Base-by-base conservation (phyloP, 805 yeast species). In the Candida easanensis region DNA sequence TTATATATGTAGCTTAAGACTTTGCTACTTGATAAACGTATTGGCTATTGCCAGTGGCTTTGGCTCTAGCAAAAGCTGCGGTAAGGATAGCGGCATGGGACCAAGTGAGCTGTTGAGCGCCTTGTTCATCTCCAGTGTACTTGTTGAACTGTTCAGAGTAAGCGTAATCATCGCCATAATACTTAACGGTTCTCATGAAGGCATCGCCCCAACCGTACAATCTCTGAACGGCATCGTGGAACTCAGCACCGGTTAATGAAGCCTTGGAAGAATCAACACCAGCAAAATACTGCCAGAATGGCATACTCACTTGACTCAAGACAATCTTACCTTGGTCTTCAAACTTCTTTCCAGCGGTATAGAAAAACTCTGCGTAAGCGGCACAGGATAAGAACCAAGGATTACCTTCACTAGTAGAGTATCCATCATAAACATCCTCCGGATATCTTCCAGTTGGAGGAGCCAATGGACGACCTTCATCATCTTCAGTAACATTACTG, bases 401-500 rank as follows among this genome's bases (percentile, higher is more conserved):
- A 16, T 39, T 33, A 4, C 42, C 37, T 13, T 18, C 36, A 5
- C 17, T 9, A 16, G 36, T 17, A 11, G 19, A 36, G 23, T 31
- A 38, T 6, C 41, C 41, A 17, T 38, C 41, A 14, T 38, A 32
- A 4, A 32, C 36, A 23, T 33, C 42, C 15, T 33, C 37, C 4
- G 37, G 32, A 20, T 33, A 38, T 17, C 41, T 32, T 15, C 41
- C 41, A 17, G 35, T 39, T n/a, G 42, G 32, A n/a, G 42, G 42
- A 18, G 37, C 37, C 21, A 32, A n/a, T 6, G 41, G 41, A 3
- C 23, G n/a, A 2, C 22, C 33, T n/a, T 25, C 14, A 8, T 20
- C 22, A 19, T 32, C 32, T 2, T n/a, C 25, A 18, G 42, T 25
- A 3, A 9, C 5, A 4, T 15, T 33, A 8, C 23, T 23, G 25